Base-by-base conservation (phyloP, 169 alveolate genomes). In the Plasmodium adleri region DNA sequence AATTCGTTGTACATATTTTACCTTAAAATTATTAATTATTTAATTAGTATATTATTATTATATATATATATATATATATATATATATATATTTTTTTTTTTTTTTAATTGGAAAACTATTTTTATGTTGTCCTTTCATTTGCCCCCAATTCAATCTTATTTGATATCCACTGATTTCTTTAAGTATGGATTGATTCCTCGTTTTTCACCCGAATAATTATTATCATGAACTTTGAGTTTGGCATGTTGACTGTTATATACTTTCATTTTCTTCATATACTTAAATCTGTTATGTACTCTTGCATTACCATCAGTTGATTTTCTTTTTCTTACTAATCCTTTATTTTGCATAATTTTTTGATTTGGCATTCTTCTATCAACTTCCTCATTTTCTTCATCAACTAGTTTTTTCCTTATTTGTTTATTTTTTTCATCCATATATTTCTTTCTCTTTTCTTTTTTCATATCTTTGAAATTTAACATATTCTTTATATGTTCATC, bases 281-380 rank as follows among this genome's bases (percentile, higher is more conserved):
- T 97, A 73, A 78, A 89, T 92, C 98, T 95, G 87, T 96, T 94
- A 74, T 95, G 95, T 17, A 97, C 99, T 66, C 99, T 95, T 47
- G 99, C 98, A 90, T 97, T 97, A 9, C 99, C 97, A 54, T 96
- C 97, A n/a, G 95, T 96, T 95, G 97, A 96, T 95, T 96, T 95
- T 68, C 99, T 94, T 92, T 96, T 96, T 28, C 98, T 74, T 28
- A 97, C 95, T 47, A 97, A 92, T 12, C 99, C 99, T 70, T 93
- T 97, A 62, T 96, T 96, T 89, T 96, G 96, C 93, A 95, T 78
- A 54, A 97, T 97, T 52, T 94, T 96, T 70, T 94, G 92, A 70
- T 88, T 72, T 63, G 92, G 92, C 32, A 72, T 88, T 58, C 88
- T 45, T 47, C 83, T 66, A 72, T 92, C 92, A 60, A 71, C 60